Conservation (phyloP, 768 basidiomycete genomes). For the Tulasnella sp. region DNA sequence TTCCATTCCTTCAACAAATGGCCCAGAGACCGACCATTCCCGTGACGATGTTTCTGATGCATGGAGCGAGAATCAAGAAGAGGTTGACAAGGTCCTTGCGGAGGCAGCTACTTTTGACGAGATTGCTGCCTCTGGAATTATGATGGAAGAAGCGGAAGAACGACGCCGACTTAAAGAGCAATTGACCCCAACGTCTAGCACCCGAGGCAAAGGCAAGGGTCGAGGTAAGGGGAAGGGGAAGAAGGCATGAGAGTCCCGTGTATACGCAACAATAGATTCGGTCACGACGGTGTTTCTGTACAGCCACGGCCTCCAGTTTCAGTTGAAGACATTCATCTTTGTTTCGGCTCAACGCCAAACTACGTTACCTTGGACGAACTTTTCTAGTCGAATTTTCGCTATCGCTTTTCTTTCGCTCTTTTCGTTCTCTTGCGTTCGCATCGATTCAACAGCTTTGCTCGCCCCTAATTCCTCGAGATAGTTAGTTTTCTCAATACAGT, state of each 20-base stretch:
- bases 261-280: background rate
- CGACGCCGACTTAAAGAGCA: conserved; percentile 1
- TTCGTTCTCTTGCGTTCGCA: background rate
- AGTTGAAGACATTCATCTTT: conserved; percentile 15
- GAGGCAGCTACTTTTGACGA: conserved; percentile 26
- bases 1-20: conserved; percentile 19
- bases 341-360: background rate
- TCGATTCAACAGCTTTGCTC: conserved; percentile 5
- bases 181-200: background rate
- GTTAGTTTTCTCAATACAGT: background rate
- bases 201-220: conserved; percentile 6
- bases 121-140: conserved; percentile 11
- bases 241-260: background rate
- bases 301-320: background rate
- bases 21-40: background rate
- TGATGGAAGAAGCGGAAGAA: conserved; percentile 27
- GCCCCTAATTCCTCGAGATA: background rate
- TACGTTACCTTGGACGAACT: conserved; percentile 5
- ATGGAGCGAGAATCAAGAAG: conserved; percentile 24
- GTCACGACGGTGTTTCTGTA: conserved; percentile 10
- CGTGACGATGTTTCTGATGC: conserved; percentile 2
- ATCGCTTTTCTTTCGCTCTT: background rate
- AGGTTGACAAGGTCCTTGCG: conserved; percentile 5
- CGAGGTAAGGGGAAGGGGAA: conserved; percentile 3
- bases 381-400: background rate